Conservation (phyloP, 768 basidiomycete species). For the Lactifluus subvellereus region DNA sequence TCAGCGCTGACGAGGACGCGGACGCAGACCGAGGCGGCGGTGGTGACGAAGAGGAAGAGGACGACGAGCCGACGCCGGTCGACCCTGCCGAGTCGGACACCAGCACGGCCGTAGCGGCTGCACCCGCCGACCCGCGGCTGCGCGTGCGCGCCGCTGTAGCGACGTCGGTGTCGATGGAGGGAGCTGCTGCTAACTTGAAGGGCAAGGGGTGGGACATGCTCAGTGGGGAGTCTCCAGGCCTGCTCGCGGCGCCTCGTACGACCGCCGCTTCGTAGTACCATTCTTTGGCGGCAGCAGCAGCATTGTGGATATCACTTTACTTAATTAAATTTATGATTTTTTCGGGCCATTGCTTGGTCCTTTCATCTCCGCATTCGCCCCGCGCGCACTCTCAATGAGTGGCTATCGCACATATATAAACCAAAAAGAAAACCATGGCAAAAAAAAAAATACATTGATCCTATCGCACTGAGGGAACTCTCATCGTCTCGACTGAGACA, state of each 20-base stretch:
- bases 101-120: conserved; percentile 16
- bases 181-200: neutral
- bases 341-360: neutral
- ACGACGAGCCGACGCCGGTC: conserved; percentile 20
- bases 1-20: conserved; percentile 24
- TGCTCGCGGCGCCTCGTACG: neutral
- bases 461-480: too few relatives aligned
- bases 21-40: conserved; percentile 8
- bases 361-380: too few relatives aligned
- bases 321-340: conserved; percentile 8
- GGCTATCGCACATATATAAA: too few relatives aligned
- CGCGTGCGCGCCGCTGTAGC: conserved; percentile 4
- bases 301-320: neutral
- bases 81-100: conserved; percentile 24
- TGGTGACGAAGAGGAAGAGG: neutral
- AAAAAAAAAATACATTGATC: too few relatives aligned
- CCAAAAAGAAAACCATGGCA: conserved; percentile 29
- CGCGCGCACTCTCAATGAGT: too few relatives aligned
- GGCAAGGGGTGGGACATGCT: conserved; percentile 35
- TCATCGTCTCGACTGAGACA: too few relatives aligned
- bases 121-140: conserved; percentile 16
- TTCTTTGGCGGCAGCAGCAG: too few relatives aligned
- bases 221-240: neutral
- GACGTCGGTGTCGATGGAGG: neutral
- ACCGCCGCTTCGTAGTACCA: neutral